Conservation (phyloP, 148 eudicot species). For the Camellia granthamiana region DNA sequence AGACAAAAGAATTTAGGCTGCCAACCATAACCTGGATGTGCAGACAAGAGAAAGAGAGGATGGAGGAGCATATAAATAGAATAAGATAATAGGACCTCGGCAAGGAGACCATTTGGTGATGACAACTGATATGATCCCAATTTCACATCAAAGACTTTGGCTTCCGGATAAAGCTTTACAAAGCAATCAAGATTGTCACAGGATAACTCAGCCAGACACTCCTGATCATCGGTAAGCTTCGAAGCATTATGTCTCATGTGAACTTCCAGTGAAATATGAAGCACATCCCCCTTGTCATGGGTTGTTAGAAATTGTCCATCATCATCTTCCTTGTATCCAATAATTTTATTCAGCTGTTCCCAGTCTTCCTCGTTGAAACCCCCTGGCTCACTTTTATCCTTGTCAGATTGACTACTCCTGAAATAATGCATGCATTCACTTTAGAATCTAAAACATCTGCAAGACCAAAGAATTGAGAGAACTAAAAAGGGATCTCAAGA, state of each 20-base stretch:
- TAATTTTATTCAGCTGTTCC: conserved; percentile 77
- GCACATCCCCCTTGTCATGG: conserved; percentile 48
- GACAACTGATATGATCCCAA: conserved; percentile 86
- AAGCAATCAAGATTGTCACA: conserved; percentile 80
- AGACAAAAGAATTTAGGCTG: background rate
- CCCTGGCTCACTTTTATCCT: conserved; percentile 64
- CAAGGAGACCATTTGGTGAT: conserved; percentile 89
- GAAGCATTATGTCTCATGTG: conserved; percentile 98
- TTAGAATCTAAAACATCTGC: conserved; percentile 9
- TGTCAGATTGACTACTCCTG: conserved; percentile 63
- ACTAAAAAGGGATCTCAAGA: background rate
- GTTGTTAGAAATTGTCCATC: conserved; percentile 39
- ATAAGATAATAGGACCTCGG: conserved; percentile 52
- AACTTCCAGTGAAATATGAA: conserved; percentile 67
- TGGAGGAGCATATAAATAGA: conserved; percentile 11
- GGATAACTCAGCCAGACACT: conserved; percentile 81
- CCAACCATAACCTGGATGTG: background rate
- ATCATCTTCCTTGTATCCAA: conserved; percentile 85
- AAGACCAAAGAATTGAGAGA: conserved; percentile 9
- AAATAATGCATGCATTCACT: conserved; percentile 6
- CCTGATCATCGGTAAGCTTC: conserved; percentile 58
- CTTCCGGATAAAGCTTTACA: conserved; percentile 70
- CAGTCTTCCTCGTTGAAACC: conserved; percentile 74
- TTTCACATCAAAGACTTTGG: conserved; percentile 80
- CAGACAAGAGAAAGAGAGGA: background rate